Evolutionary conservation across 495 filamentous ascomycete genomes (phyloP).

Genomic region (Aspergillus biplanus): DNA sequence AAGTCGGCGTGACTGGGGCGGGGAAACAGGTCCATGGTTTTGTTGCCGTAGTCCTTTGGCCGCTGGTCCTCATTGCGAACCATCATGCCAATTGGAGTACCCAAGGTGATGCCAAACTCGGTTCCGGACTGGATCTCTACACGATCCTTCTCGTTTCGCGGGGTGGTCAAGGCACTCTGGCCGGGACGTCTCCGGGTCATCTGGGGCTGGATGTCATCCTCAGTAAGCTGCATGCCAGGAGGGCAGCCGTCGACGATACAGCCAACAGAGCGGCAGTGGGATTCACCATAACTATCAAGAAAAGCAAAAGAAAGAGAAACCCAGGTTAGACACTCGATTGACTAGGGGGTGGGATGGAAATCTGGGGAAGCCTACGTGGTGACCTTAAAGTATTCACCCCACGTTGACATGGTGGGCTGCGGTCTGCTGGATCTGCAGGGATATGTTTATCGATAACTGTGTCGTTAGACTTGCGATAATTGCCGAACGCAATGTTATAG

Average conservation of each 20-base stretch:
- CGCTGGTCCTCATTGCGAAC: constrained; percentile 93
- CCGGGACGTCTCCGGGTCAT: constrained; percentile 90
- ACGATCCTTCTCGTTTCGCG: constrained; percentile 87
- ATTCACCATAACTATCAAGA: constrained; percentile 76
- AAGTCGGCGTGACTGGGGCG: constrained; percentile 94
- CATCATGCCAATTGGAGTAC: constrained; percentile 86
- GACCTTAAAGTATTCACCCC: constrained; percentile 81
- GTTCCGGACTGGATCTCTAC: constrained; percentile 95
- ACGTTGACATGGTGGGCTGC: constrained; percentile 71
- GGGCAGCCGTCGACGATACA: constrained; percentile 89
- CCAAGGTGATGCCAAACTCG: constrained; percentile 89
- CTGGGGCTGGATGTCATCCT: constrained; percentile 92
- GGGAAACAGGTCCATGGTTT: constrained; percentile 91
- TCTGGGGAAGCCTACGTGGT: constrained; percentile 67
- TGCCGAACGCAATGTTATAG: too few relatives aligned
- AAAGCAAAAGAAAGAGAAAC: not conserved
- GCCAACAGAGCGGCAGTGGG: constrained; percentile 87
- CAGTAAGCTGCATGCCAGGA: constrained; percentile 85
- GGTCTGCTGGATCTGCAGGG: not conserved
- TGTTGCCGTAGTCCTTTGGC: constrained; percentile 89
- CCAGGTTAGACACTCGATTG: constrained; percentile 4
- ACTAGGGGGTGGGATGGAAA: constrained; percentile 14
- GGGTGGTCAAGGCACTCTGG: constrained; percentile 88
- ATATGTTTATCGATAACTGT: not conserved
- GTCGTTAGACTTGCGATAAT: not conserved